These are phyloP conservation scores for Phalaenopsis aphrodite DNA, from an alignment of 106 monocot species.

Conservation along the genomic window DNA sequence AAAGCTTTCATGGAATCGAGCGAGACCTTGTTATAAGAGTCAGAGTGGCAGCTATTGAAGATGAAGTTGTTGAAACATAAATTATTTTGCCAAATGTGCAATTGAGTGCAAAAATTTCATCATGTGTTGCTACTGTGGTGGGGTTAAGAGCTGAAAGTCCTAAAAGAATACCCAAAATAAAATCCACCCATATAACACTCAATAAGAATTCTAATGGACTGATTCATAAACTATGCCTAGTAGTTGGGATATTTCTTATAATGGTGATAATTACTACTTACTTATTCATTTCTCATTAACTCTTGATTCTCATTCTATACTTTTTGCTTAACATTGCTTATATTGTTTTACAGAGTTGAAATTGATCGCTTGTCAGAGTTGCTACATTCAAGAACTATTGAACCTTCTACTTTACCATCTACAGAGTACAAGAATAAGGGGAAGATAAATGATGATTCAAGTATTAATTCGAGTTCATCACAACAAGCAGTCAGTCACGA, in stretches of 20 bases:
- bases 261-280: not conserved
- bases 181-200: too few species aligned
- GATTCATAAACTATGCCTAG: not conserved
- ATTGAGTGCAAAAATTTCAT: not conserved
- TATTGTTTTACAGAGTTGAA: conserved; percentile 1
- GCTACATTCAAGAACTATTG: not conserved
- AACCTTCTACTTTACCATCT: conserved; percentile 3
- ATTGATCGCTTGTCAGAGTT: not conserved
- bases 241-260: not conserved
- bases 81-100: not conserved
- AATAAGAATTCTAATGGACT: too few species aligned
- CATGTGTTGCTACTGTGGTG: not conserved
- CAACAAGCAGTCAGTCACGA: not conserved
- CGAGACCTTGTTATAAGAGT: not conserved
- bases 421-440: conserved; percentile 8
- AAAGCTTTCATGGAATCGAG: not conserved
- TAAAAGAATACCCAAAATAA: not conserved
- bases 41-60: not conserved
- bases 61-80: not conserved
- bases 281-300: not conserved
- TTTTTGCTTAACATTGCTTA: not conserved
- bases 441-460: conserved; percentile 1
- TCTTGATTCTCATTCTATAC: not conserved
- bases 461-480: not conserved
- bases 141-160: not conserved